phyloP scores from a whole-genome alignment of 257 asterid species.

The Capsicum pubescens region DNA sequence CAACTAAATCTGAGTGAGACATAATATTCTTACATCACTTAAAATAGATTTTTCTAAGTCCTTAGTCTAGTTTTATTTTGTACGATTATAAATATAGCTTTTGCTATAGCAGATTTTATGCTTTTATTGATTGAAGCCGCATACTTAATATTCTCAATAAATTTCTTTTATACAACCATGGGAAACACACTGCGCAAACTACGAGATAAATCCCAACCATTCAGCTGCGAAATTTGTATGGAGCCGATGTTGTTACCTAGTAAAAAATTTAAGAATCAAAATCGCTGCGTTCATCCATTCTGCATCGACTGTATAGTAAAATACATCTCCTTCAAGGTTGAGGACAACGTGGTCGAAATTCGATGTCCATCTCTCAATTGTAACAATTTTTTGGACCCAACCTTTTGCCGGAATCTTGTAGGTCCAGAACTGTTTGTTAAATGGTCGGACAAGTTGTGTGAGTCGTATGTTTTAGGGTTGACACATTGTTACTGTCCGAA shows the following conservation, averaged over 20 bases:
- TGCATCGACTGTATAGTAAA: constrained; percentile 66
- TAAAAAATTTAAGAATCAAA: constrained; percentile 4
- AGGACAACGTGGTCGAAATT: constrained; percentile 47
- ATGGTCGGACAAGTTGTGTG: constrained; percentile 76
- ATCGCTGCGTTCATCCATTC: constrained; percentile 57
- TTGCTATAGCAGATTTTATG: too few relatives aligned
- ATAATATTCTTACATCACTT: too few relatives aligned
- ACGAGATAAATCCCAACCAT: not conserved
- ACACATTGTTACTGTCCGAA: constrained; percentile 63
- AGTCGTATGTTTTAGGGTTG: constrained; percentile 43
- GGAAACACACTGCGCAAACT: too few relatives aligned
- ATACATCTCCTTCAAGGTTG: constrained; percentile 68
- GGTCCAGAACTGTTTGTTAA: constrained; percentile 50
- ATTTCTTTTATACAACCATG: too few relatives aligned
- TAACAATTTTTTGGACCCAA: constrained; percentile 56
- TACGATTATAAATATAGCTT: too few relatives aligned
- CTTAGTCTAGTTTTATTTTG: too few relatives aligned
- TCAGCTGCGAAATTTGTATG: constrained; percentile 42
- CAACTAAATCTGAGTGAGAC: too few relatives aligned
- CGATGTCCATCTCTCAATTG: constrained; percentile 66
- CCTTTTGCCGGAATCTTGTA: constrained; percentile 46
- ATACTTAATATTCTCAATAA: too few relatives aligned
- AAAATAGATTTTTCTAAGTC: too few relatives aligned
- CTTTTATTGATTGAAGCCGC: too few relatives aligned
- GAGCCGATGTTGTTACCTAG: constrained; percentile 28